Base-by-base conservation (phyloP, 106 monocot species). In the Posidonia australis region DNA sequence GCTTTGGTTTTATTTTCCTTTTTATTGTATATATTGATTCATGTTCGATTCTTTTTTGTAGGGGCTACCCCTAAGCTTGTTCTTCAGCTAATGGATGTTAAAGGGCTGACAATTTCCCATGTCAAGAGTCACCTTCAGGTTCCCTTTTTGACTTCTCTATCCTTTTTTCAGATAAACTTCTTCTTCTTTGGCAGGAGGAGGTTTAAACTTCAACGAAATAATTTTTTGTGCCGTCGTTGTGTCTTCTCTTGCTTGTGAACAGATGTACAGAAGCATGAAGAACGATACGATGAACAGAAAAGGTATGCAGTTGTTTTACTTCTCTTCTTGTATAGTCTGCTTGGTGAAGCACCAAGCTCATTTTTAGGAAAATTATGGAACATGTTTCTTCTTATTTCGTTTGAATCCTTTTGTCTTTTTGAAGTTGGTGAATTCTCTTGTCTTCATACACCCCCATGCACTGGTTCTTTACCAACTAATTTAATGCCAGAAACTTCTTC, bases 41-140 rank as follows among this genome's bases (percentile, higher is more conserved):
- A 19, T 72, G 5, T 49, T 36, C 30, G 46, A 23, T 64, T 4
- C 2, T 36, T 36, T 7, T 7, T 7, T 77, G 28, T 54, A 94
- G 93, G 78, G 64, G 86, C 93, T 22, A 94, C 93, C 20, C 93
- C 93, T 1, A 94, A 94, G 77, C 81, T 86, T 22, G 80, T 94
- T 62, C 84, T 94, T 63, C 93, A 94, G 75, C 54, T 89, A 36
- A 94, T 94, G 93, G 82, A 82, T 69, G 86, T 86, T 13, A 82
- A 69, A 82, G 93, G 86, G 14, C 79, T 94, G 23, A 89, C 83
- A 26, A 94, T 89, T 65, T 83, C 93, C 60, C 93, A 94, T 79
- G 89, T 94, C 56, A 94, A 94, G 71, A 94, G 93, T 68, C 93
- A 94, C 70, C 93, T 94, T 43, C 93, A 94, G 89, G 93, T 93